These are phyloP conservation scores for Kluyveromyces aestuarii DNA, from an alignment of 805 yeast species.

Conservation along the genomic window DNA sequence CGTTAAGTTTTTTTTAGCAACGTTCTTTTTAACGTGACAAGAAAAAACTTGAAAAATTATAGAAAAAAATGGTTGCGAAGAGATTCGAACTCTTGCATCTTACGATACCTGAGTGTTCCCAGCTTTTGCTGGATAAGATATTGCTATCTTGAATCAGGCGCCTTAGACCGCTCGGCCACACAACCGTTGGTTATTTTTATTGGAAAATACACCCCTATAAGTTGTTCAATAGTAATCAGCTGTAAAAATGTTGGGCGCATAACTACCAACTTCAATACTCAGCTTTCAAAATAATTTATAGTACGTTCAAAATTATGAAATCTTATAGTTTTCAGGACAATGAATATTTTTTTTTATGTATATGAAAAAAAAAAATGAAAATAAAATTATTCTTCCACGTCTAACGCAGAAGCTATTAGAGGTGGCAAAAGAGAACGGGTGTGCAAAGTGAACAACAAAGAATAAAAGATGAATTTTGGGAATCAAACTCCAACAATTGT, in stretches of 20 bases:
- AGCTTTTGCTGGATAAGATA: conserved; percentile 12
- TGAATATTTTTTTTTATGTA: background rate
- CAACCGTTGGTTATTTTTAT: conserved; percentile 12
- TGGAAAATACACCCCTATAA: no score
- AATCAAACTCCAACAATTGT: conserved; percentile 97
- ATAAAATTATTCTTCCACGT: background rate
- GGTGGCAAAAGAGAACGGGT: conserved; percentile 1
- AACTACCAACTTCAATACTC: no score
- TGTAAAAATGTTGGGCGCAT: no score
- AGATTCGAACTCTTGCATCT: conserved; percentile 28
- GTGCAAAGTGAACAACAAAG: background rate
- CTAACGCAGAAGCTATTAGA: background rate
- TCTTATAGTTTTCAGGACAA: no score
- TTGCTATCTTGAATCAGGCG: conserved; percentile 27
- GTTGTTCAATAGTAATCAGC: no score
- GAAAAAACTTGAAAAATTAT: background rate
- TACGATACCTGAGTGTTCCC: conserved; percentile 25
- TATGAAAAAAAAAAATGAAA: background rate
- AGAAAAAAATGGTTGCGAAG: conserved; percentile 22
- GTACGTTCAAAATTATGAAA: no score
- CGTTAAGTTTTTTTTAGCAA: no score
- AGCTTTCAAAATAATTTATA: no score
- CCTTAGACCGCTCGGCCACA: conserved; percentile 31
- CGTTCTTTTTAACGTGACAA: no score
- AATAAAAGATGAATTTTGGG: conserved; percentile 64